Percentiles rank a stretch among this genome's conserved stretches.
Conservation (phyloP, 306 rosid species). For the Lathyrus aphaca region DNA sequence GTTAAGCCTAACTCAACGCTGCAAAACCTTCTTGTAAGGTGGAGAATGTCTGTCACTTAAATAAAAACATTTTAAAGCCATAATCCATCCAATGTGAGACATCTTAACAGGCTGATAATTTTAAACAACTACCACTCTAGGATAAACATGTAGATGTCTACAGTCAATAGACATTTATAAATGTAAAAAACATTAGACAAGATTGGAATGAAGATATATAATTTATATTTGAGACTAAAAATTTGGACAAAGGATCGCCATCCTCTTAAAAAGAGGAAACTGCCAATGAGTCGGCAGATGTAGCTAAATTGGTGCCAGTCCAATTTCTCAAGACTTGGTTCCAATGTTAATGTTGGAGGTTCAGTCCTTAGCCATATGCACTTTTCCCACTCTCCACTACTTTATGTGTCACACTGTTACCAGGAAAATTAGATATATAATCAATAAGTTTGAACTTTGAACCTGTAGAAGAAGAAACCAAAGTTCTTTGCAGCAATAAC, state of each 20-base stretch:
- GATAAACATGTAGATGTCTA: slow-evolving; percentile 3
- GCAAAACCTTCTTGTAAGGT: neutral
- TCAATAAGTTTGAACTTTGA: slow-evolving; percentile 46
- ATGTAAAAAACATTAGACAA: slow-evolving; percentile 15
- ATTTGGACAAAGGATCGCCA: slow-evolving; percentile 27
- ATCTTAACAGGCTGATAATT: neutral
- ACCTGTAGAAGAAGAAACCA: slow-evolving; percentile 99
- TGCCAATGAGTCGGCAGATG: slow-evolving; percentile 14
- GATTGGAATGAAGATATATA: slow-evolving; percentile 4
- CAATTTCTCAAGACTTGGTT: slow-evolving; percentile 13
- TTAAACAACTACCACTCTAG: neutral
- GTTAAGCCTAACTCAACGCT: neutral
- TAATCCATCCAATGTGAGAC: neutral
- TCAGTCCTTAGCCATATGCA: slow-evolving; percentile 17
- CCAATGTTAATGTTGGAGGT: neutral
- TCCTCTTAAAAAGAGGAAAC: slow-evolving; percentile 26
- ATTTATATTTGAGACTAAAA: slow-evolving; percentile 30
- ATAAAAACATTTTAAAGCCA: neutral
- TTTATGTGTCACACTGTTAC: neutral
- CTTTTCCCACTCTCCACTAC: neutral
- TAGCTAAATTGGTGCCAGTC: slow-evolving; percentile 8
- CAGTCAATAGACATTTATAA: slow-evolving; percentile 25
- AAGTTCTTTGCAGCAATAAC: slow-evolving; percentile 84
- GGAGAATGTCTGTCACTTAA: neutral
- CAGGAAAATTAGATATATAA: slow-evolving; percentile 29